A percentile compares a stretch with the other conserved stretches of the same genome.
Conservation (phyloP, 1,139 yeast genomes). For the Yamadazyma songkhlaensis region DNA sequence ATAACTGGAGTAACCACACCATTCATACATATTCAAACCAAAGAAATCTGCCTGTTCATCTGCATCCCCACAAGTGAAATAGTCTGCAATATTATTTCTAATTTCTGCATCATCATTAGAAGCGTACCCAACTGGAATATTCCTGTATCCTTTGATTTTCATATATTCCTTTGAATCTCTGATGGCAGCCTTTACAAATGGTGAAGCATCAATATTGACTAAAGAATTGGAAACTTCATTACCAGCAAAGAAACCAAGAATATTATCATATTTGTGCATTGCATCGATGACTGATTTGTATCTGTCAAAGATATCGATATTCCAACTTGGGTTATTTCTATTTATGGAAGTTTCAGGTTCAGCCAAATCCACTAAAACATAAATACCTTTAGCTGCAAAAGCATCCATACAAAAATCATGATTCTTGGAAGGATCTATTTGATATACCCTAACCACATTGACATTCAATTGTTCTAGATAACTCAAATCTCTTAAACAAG, state of each 20-base stretch:
- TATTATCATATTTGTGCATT: constrained; percentile 45
- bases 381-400: constrained; percentile 51
- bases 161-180: constrained; percentile 55
- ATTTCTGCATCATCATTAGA: constrained; percentile 57
- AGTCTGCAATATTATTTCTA: constrained; percentile 43
- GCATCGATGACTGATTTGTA: constrained; percentile 51
- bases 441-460: constrained; percentile 54
- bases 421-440: constrained; percentile 46
- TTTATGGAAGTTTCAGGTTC: constrained; percentile 52
- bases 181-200: constrained; percentile 62
- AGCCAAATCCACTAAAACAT: constrained; percentile 52
- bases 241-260: constrained; percentile 60
- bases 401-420: constrained; percentile 59
- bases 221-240: constrained; percentile 57
- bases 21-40: constrained; percentile 62
- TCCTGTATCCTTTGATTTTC: constrained; percentile 36
- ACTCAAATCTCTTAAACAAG: constrained; percentile 52
- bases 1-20: constrained; percentile 65
- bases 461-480: constrained; percentile 46
- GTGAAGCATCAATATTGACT: constrained; percentile 49
- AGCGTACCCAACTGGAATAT: constrained; percentile 61
- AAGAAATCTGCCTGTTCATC: constrained; percentile 46
- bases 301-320: constrained; percentile 28
- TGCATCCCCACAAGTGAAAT: constrained; percentile 45
- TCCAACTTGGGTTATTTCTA: constrained; percentile 51